Percentiles rank a stretch among this genome's conserved stretches.
These are phyloP conservation scores for Lithospermum erythrorhizon DNA, from an alignment of 257 asterid species.

Conservation along the genomic window DNA sequence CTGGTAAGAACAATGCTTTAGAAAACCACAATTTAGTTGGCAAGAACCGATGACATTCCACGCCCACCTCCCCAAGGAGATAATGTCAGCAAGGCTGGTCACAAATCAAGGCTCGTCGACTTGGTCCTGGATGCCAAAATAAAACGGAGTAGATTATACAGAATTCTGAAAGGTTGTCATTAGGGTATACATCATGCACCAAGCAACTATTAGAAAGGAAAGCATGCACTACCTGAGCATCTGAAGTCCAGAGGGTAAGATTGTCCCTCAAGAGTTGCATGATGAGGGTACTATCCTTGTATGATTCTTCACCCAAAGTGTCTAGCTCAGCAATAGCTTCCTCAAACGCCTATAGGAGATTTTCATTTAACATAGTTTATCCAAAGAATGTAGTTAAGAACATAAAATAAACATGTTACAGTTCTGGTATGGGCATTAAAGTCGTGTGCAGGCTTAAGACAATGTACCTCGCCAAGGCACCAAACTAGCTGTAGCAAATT, in stretches of 20 bases:
- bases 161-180: neutral
- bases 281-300: conserved; percentile 50
- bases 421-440: too few species aligned
- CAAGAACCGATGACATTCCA: conserved; percentile 23
- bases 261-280: conserved; percentile 47
- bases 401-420: too few species aligned
- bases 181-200: neutral
- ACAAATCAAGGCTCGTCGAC: conserved; percentile 33
- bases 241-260: conserved; percentile 48
- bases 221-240: conserved; percentile 30
- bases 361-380: neutral
- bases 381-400: neutral
- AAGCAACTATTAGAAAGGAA: neutral
- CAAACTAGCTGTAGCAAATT: too few species aligned
- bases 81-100: conserved; percentile 3
- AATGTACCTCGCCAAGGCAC: too few species aligned
- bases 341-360: conserved; percentile 31
- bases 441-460: too few species aligned
- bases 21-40: conserved; percentile 15
- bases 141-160: neutral
- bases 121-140: conserved; percentile 26
- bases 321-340: conserved; percentile 51
- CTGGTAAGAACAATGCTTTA: conserved; percentile 3
- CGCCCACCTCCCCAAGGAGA: conserved; percentile 34
- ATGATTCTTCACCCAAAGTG: conserved; percentile 45